These are phyloP conservation scores for Cryptococcus maquisensis DNA, from an alignment of 1,284 basidiomycete genomes.

Conservation along the genomic window DNA sequence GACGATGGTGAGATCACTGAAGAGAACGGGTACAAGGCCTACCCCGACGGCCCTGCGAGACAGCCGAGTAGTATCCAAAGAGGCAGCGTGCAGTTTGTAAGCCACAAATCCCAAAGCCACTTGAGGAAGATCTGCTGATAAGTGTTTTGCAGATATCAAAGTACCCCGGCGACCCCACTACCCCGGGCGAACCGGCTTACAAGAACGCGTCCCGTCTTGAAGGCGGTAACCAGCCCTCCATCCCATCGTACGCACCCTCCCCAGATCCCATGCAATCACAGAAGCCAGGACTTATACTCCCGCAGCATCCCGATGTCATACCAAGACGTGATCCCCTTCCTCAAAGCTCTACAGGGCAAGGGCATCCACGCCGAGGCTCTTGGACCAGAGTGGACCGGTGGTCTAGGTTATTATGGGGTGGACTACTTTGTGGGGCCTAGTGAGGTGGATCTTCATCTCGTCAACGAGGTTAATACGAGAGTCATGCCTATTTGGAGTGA, in stretches of 20 bases:
- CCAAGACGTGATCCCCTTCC: slow-evolving; percentile 52
- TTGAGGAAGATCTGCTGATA: not conserved
- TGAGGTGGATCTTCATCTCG: slow-evolving; percentile 49
- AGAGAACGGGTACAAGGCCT: slow-evolving; percentile 68
- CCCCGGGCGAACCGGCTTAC: slow-evolving; percentile 83
- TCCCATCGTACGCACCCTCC: slow-evolving; percentile 58
- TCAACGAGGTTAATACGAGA: slow-evolving; percentile 63
- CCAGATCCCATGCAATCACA: slow-evolving; percentile 52
- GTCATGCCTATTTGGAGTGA: slow-evolving; percentile 55
- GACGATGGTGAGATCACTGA: slow-evolving; percentile 81
- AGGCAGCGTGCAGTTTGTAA: slow-evolving; percentile 79
- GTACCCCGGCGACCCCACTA: slow-evolving; percentile 65
- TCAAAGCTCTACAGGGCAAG: slow-evolving; percentile 47
- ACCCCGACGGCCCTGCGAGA: slow-evolving; percentile 82
- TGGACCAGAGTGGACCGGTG: slow-evolving; percentile 51
- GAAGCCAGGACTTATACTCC: not conserved
- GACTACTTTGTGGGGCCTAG: slow-evolving; percentile 55
- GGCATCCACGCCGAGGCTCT: slow-evolving; percentile 42
- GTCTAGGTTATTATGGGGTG: slow-evolving; percentile 48
- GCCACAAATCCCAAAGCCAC: slow-evolving; percentile 34
- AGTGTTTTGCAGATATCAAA: slow-evolving; percentile 29
- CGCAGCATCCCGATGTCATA: slow-evolving; percentile 52
- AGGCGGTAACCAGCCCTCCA: slow-evolving; percentile 67
- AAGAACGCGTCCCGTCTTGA: slow-evolving; percentile 69
- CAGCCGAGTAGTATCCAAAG: slow-evolving; percentile 70